A percentile compares a stretch with the other conserved stretches of the same genome.
Conservation (phyloP, 768 basidiomycete genomes). For the Serendipita sp. region DNA sequence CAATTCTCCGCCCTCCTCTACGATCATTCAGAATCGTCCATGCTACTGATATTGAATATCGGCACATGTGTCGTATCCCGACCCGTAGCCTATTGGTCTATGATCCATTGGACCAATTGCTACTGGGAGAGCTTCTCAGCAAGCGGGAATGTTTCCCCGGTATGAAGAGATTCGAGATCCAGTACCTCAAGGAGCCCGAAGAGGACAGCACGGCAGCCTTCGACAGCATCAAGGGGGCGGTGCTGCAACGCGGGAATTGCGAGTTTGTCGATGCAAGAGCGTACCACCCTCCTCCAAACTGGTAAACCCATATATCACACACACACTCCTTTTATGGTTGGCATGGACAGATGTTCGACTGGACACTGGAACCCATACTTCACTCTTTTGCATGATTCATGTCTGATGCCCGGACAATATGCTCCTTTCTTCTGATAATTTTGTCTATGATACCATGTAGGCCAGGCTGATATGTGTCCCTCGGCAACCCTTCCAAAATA, state of each 20-base stretch:
- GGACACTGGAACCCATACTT: too few relatives aligned
- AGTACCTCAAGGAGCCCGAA: conserved; percentile 1
- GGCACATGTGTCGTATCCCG: background rate
- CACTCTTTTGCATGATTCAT: too few relatives aligned
- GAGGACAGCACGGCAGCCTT: background rate
- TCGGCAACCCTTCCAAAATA: too few relatives aligned
- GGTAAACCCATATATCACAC: too few relatives aligned
- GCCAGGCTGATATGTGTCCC: too few relatives aligned
- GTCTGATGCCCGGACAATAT: too few relatives aligned
- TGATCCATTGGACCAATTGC: conserved; percentile 1
- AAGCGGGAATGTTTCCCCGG: conserved; percentile 2
- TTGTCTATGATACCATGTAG: too few relatives aligned
- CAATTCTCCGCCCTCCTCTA: background rate
- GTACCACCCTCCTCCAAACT: too few relatives aligned
- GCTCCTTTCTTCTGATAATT: too few relatives aligned
- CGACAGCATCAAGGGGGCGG: background rate
- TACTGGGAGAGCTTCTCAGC: background rate
- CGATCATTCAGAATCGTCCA: background rate
- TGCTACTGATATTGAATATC: background rate
- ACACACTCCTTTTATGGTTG: too few relatives aligned
- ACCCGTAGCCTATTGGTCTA: background rate
- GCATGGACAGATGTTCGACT: too few relatives aligned
- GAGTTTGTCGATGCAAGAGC: background rate
- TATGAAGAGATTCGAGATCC: background rate
- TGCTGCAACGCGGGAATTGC: background rate